Base-by-base conservation (phyloP, 768 basidiomycete species). In the Obba rivulosa region DNA sequence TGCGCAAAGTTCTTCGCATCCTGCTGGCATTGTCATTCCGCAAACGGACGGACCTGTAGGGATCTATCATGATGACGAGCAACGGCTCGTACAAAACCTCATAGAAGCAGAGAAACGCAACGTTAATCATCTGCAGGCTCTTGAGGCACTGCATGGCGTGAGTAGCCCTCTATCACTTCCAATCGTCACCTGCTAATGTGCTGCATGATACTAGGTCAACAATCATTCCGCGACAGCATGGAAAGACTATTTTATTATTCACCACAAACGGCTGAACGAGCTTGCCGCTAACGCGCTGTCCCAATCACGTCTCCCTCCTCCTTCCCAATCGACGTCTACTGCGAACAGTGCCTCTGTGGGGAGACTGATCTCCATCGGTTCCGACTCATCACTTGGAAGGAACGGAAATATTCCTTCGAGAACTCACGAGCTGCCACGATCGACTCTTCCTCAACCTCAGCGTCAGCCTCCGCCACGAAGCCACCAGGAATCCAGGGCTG, bases 191-290 rank as follows among this genome's bases (percentile, higher is more conserved):
- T n/a, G n/a, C 20, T 22, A 13, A 52, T 28, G 50, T 40, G 28
- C 39, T 46, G 28, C 37, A 23, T 42, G 21, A 21, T 39, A 39
- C 11, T 28, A 75, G 74, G 63, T 70, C 41, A 73, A 77, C 37
- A 69, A 70, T 22, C 74, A 77, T 34, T 62, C 69, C 10, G 76
- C 83, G 34, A 80, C 73, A 60, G 65, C 84, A 20, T 89, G 86
- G 86, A 88, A 87, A 59, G 87, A 89, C 56, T 87, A 87, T 59
- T 89, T 84, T 55, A 72, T 89, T 14, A 84, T 87, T 48, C 74
- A 87, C 57, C 80, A 77, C 49, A 71, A 74, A 44, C 76, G 79
- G 36, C 67, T 88, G 31, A 80, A 87, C 57, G 64, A 66, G 23
- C 57, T 62, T 11, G 60, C 66, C 18, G 63, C 44, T n/a, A 34